These are phyloP conservation scores for Phragmites australis DNA, from an alignment of 176 grass and related monocot genomes.

Conservation along the genomic window DNA sequence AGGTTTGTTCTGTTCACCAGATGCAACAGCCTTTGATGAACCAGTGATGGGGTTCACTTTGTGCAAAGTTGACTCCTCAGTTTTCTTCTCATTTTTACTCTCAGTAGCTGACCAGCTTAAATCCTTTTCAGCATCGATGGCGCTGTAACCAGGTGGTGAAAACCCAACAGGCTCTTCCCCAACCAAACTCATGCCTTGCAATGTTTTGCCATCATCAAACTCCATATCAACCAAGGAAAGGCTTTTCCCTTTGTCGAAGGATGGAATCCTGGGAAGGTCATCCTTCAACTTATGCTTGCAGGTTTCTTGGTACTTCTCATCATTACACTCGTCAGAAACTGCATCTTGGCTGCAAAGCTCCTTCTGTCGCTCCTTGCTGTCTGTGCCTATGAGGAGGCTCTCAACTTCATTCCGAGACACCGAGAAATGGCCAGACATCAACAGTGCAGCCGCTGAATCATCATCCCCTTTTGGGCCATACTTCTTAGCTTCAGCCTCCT, in stretches of 20 bases:
- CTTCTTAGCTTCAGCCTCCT: conserved; percentile 54
- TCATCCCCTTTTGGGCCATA: conserved; percentile 29
- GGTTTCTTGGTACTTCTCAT: conserved; percentile 20
- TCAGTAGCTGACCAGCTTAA: conserved; percentile 4
- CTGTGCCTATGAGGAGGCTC: conserved; percentile 29
- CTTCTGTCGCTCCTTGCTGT: conserved; percentile 35
- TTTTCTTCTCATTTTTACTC: conserved; percentile 9
- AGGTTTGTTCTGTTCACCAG: conserved; percentile 35
- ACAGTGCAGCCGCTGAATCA: conserved; percentile 49
- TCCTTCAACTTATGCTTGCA: conserved; percentile 32
- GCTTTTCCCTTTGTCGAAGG: conserved; percentile 43
- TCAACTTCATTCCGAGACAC: conserved; percentile 47
- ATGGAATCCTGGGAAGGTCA: conserved; percentile 20
- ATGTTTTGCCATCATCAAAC: conserved; percentile 17
- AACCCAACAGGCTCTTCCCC: conserved; percentile 17
- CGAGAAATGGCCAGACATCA: conserved; percentile 77
- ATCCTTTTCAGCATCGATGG: conserved; percentile 29
- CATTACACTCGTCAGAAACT: background rate
- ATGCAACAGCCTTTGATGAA: conserved; percentile 22
- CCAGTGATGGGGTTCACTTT: background rate
- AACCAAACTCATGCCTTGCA: conserved; percentile 8
- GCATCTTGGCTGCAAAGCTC: conserved; percentile 29
- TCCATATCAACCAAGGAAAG: conserved; percentile 38
- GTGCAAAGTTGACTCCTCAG: conserved; percentile 6
- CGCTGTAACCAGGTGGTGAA: conserved; percentile 24